Evolutionary conservation across 1,139 yeast species (phyloP), one percentile per base, ranked within the genome.

Genomic region (Geotrichum siamense): DNA sequence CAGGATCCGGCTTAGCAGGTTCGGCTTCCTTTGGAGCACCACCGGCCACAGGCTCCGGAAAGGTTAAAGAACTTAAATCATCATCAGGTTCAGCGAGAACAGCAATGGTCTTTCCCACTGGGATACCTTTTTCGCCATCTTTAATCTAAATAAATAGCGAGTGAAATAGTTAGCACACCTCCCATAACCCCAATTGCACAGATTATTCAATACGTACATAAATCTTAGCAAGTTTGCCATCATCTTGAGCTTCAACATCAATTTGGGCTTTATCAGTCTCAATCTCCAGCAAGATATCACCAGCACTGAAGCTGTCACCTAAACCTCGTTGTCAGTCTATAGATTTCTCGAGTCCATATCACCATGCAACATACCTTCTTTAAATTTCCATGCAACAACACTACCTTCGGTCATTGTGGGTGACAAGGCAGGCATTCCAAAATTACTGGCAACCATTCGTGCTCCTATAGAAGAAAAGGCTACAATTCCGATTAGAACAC

Each of bases 191-290:
- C n/a, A n/a, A n/a, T n/a, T n/a, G n/a, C n/a, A n/a, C n/a, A n/a
- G n/a, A 12, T 31, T 3, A 15, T 17, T 26, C 5, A 16, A 31
- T 9, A 44, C 49, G n/a, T 28, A 45, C 68, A 50, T 87, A 62
- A 56, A 87, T 80, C 74, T 91, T 85, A 54, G 98, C 97, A 61
- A 91, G 72, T 71, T 64, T 87, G 49, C 98, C 99, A 49, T 93
- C 99, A 58, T 93, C 99, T 71, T 89, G 97, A 74, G 91, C 91
- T 70, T 91, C 99, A 60, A 87, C 91, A 69, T 93, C 99, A 96
- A 91, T 91, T 53, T 89, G 82, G 48, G 99, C 98, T 74, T 91
- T 91, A 67, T 91, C 99, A 54, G 99, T 91, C 71, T 91, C 98
- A 54, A 91, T 82, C 68, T 91, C 98, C 47, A 96, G 96, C 56